Percentiles rank a stretch among this genome's conserved stretches.
Conservation (phyloP, 1,139 yeast species). For the Blastobotrys raffinosifermentans region DNA sequence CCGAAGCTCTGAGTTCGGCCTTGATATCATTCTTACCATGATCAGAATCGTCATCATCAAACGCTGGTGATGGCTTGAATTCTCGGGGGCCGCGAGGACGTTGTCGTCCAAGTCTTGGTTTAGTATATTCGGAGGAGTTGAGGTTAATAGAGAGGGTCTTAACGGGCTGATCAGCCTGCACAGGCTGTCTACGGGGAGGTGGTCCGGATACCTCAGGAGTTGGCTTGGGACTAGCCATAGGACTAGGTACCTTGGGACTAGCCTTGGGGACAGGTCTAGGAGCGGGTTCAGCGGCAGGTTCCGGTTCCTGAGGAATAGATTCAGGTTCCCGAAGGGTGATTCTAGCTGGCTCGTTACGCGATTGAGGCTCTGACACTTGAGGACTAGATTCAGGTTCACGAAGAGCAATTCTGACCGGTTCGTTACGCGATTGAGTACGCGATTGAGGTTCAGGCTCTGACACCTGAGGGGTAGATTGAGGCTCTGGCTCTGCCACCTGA, state of each 20-base stretch:
- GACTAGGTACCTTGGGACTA: background rate
- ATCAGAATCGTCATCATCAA: slow-evolving; percentile 15
- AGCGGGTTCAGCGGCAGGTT: slow-evolving; percentile 3
- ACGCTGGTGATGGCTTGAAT: slow-evolving; percentile 8
- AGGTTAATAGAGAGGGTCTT: too few relatives aligned
- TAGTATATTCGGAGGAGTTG: too few relatives aligned
- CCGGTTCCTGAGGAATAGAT: too few relatives aligned
- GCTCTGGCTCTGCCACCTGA: too few relatives aligned
- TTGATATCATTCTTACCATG: slow-evolving; percentile 8
- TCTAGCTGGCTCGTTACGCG: background rate
- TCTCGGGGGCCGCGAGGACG: slow-evolving; percentile 20
- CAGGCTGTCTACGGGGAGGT: too few relatives aligned
- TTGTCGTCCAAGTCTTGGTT: too few relatives aligned
- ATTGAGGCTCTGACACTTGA: slow-evolving; percentile 3
- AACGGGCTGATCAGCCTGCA: too few relatives aligned
- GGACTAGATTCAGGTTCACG: too few relatives aligned
- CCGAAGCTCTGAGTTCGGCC: too few relatives aligned
- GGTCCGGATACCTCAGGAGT: background rate
- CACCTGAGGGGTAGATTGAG: background rate
- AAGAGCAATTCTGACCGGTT: too few relatives aligned
- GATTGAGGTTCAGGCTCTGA: slow-evolving; percentile 4
- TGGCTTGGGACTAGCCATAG: background rate
- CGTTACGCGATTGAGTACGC: background rate
- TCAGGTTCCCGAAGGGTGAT: too few relatives aligned
- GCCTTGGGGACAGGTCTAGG: background rate